A percentile compares a stretch with the other conserved stretches of the same genome.
These are phyloP conservation scores for Paramecium sonneborni DNA, from an alignment of 73 alveolate species.

Conservation along the genomic window DNA sequence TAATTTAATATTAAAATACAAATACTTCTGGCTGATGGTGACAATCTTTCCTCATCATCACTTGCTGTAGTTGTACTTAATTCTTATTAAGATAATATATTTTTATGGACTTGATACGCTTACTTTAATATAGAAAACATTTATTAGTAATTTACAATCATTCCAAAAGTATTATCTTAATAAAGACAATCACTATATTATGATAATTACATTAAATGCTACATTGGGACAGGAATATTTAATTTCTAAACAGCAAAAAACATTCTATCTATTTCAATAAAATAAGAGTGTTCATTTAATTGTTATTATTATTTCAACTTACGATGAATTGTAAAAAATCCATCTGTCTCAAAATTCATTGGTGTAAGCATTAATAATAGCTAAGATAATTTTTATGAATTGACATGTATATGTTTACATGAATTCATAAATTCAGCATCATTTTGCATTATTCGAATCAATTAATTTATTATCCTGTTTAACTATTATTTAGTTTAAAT, in stretches of 20 bases:
- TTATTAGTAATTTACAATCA: slow-evolving; percentile 26
- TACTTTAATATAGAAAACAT: neutral
- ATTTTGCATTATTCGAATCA: neutral
- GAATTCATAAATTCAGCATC: slow-evolving; percentile 19
- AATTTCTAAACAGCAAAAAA: neutral
- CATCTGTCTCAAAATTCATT: neutral
- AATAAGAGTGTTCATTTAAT: neutral
- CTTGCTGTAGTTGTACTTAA: slow-evolving; percentile 56
- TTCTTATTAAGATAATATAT: slow-evolving; percentile 43
- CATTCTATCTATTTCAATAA: slow-evolving; percentile 51
- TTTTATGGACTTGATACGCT: neutral
- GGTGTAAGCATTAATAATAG: slow-evolving; percentile 2
- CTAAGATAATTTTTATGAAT: neutral
- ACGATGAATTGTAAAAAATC: slow-evolving; percentile 15
- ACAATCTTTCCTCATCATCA: slow-evolving; percentile 50
- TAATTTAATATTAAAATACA: neutral
- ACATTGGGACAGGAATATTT: neutral
- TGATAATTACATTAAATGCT: neutral
- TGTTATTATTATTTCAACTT: neutral
- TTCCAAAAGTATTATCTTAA: slow-evolving; percentile 18
- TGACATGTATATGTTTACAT: neutral
- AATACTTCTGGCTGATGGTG: slow-evolving; percentile 32
- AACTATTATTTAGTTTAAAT: neutral
- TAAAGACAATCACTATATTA: neutral
- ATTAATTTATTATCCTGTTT: neutral